These are phyloP conservation scores for Kuraishia borneana DNA, from an alignment of 805 yeast species.

Conservation along the genomic window DNA sequence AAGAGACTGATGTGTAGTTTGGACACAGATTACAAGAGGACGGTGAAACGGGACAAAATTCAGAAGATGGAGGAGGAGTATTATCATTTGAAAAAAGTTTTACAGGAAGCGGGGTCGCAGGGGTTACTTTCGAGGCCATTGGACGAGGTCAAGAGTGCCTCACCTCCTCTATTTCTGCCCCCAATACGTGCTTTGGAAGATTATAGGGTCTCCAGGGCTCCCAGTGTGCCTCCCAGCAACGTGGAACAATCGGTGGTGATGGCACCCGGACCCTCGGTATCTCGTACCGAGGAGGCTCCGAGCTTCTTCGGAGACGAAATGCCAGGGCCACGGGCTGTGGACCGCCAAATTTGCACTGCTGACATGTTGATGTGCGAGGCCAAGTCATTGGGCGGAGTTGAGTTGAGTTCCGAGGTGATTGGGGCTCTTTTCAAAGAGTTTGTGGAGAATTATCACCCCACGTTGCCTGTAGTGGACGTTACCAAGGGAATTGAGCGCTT, in stretches of 20 bases:
- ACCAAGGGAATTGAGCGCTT: conserved; percentile 72
- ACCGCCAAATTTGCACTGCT: conserved; percentile 14
- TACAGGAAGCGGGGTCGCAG: conserved; percentile 16
- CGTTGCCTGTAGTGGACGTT: conserved; percentile 81
- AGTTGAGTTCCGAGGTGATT: conserved; percentile 51
- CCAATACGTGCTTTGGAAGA: conserved; percentile 8
- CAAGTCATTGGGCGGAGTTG: conserved; percentile 60
- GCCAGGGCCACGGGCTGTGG: conserved; percentile 5
- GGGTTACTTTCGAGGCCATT: conserved; percentile 1
- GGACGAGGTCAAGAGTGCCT: not conserved
- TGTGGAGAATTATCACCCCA: conserved; percentile 69
- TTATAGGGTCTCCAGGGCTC: not conserved
- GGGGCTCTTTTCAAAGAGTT: conserved; percentile 56
- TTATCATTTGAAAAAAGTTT: conserved; percentile 49
- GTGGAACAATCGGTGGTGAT: conserved; percentile 5
- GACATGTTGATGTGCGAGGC: conserved; percentile 43
- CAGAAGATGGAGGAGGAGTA: conserved; percentile 79
- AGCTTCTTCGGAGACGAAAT: conserved; percentile 3
- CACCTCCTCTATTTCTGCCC: not conserved
- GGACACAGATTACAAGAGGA: conserved; percentile 76
- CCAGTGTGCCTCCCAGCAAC: not conserved
- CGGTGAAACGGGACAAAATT: conserved; percentile 76
- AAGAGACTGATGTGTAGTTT: conserved; percentile 61
- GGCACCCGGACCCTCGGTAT: not conserved
- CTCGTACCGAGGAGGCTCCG: not conserved